Base-by-base conservation (phyloP, 345 rosid genomes). In the Brassica nigra region DNA sequence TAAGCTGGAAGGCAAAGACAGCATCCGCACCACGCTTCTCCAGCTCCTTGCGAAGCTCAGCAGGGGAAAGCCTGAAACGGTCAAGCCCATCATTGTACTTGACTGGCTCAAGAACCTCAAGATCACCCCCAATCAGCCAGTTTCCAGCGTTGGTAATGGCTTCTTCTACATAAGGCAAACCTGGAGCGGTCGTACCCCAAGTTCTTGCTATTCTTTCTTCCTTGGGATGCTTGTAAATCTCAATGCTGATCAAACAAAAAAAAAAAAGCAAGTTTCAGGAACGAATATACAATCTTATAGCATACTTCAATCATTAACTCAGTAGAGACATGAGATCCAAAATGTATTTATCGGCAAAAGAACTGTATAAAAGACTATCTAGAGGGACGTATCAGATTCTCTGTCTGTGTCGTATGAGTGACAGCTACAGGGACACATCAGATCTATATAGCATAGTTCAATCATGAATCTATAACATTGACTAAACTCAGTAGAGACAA, bases 191-290 rank as follows among this genome's bases (percentile, higher is more conserved):
- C 9, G 97, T 95, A 69, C 99, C 99, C 99, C 99, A 95, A 4
- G 97, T 93, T 81, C 98, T 87, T 3, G 99, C 99, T 65, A 93
- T 89, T 74, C 99, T 81, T 82, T 95, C 99, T 91, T 95, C 99
- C 79, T 90, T 95, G 29, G 92, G 95, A 75, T 93, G 99, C 87
- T 93, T 91, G 88, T 93, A 95, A 47, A 93, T 91, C 88, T 95
- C 98, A 81, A 95, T 86, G 79, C 98, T 95, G 89, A 79, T 84
- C 6, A 66, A 68, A 74, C 27, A 69, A 42, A 42, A 3, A 1
- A 47, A 47, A 47, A 74, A 0, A 54, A 34, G 49, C 28, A 74
- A 34, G 14, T 16, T 18, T 80, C 18, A 69, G 57, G 0, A 44
- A 73, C n/a, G 8, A 16, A 16, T 8, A n/a, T 11, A 29, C 10